A percentile compares a stretch with the other conserved stretches of the same genome.
These are phyloP conservation scores for Colletotrichum euphorbiae DNA, from an alignment of 2,329 filamentous ascomycete species.

Conservation along the genomic window DNA sequence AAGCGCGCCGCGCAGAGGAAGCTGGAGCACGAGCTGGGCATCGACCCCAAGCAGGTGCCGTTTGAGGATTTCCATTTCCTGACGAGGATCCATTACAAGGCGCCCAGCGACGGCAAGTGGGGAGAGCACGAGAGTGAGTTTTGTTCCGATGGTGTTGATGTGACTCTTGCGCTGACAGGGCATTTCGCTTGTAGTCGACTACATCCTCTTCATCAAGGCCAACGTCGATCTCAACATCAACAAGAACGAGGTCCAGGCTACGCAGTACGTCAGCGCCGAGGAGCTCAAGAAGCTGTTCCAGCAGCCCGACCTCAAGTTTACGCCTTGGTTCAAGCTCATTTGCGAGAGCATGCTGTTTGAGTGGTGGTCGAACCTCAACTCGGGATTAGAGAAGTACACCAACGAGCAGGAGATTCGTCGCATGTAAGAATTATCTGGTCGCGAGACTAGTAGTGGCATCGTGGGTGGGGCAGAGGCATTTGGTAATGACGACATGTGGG, in stretches of 20 bases:
- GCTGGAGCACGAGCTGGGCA: constrained; percentile 93
- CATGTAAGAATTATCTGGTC: constrained; percentile 65
- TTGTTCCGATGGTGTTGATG: not conserved
- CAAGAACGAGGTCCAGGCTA: constrained; percentile 88
- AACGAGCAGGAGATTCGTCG: constrained; percentile 89
- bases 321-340: constrained; percentile 99
- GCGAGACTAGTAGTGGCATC: too few relatives aligned
- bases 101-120: constrained; percentile 97
- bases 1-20: constrained; percentile 95
- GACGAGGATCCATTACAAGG: constrained; percentile 98
- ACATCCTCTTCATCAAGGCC: constrained; percentile 97
- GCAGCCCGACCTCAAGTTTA: constrained; percentile 85
- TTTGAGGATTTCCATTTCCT: constrained; percentile 93
- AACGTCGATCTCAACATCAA: constrained; percentile 87
- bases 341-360: constrained; percentile 98
- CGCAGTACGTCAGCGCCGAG: constrained; percentile 84
- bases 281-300: constrained; percentile 88
- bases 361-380: constrained; percentile 92
- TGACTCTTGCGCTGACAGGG: constrained; percentile 38
- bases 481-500: not conserved
- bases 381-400: constrained; percentile 84
- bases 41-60: constrained; percentile 88
- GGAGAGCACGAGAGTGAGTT: constrained; percentile 95
- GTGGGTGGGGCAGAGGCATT: not conserved
- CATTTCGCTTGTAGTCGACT: constrained; percentile 76